Percentiles rank a stretch among this genome's conserved stretches.
Evolutionary conservation across 495 filamentous ascomycete species (phyloP).

Genomic region (Oidiodendron maius): DNA sequence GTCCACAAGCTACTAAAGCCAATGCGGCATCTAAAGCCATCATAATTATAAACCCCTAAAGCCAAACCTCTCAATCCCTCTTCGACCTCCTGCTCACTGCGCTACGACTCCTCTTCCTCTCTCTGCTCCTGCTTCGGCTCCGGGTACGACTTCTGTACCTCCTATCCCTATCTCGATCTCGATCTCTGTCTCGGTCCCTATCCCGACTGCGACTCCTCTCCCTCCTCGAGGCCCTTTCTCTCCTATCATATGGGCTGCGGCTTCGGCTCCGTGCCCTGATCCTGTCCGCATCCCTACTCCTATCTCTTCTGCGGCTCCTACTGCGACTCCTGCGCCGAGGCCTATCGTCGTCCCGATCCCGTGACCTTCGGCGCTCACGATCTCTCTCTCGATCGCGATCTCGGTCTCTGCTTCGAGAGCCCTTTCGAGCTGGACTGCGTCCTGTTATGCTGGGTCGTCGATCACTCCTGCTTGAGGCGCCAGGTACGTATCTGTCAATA

Average conservation of each 20-base stretch:
- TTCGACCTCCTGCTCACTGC: conserved; percentile 6
- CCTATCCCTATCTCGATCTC: conserved; percentile 28
- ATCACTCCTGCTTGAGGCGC: conserved; percentile 12
- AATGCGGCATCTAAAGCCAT: too few relatives aligned
- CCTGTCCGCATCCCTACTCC: conserved; percentile 25
- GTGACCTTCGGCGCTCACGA: background rate
- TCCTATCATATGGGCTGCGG: conserved; percentile 24
- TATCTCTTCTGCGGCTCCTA: conserved; percentile 15
- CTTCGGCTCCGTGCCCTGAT: conserved; percentile 36
- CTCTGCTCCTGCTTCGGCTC: background rate
- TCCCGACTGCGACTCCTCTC: conserved; percentile 32
- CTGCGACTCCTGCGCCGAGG: conserved; percentile 9
- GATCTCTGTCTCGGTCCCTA: conserved; percentile 34
- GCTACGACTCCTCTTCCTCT: conserved; percentile 9
- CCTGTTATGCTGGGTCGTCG: conserved; percentile 7
- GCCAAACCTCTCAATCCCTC: background rate
- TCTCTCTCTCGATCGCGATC: conserved; percentile 28
- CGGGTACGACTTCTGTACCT: conserved; percentile 11
- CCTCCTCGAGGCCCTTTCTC: conserved; percentile 21
- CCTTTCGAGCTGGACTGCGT: conserved; percentile 14
- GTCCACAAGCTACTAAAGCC: too few relatives aligned
- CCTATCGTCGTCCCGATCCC: conserved; percentile 11
- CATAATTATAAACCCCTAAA: too few relatives aligned
- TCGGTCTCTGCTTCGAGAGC: conserved; percentile 23
- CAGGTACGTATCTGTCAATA: conserved; percentile 52